phyloP scores from a whole-genome alignment of 1,284 basidiomycete genomes.

The Apiotrichum akiyoshidainum region DNA sequence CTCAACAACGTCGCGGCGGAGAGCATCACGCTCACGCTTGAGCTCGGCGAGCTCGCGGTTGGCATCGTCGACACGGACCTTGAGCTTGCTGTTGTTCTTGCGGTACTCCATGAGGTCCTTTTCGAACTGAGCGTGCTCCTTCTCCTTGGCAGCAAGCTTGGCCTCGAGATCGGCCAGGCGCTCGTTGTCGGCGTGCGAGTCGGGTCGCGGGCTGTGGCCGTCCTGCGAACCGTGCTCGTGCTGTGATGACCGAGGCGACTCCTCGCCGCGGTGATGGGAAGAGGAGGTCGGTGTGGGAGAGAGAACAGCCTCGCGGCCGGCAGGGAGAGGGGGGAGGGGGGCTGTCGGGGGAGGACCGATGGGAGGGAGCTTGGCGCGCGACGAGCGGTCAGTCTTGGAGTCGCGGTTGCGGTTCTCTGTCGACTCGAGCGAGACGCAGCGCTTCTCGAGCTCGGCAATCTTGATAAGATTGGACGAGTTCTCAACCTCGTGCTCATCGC shows the following conservation, averaged over 20 bases:
- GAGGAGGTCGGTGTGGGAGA: slow-evolving; percentile 20
- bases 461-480: slow-evolving; percentile 29
- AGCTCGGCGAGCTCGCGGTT: slow-evolving; percentile 27
- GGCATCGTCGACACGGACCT: slow-evolving; percentile 33
- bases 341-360: slow-evolving; percentile 44
- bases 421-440: slow-evolving; percentile 9
- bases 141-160: slow-evolving; percentile 16
- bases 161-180: slow-evolving; percentile 14
- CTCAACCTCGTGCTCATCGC: slow-evolving; percentile 41
- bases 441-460: slow-evolving; percentile 32
- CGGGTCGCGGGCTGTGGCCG: slow-evolving; percentile 15
- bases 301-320: slow-evolving; percentile 22
- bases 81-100: slow-evolving; percentile 37
- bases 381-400: slow-evolving; percentile 24
- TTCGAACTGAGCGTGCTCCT: slow-evolving; percentile 22
- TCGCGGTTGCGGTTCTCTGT: slow-evolving; percentile 25
- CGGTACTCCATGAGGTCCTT: slow-evolving; percentile 27
- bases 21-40: slow-evolving; percentile 36
- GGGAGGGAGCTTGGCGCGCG: slow-evolving; percentile 32
- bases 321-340: slow-evolving; percentile 41
- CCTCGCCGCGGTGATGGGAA: slow-evolving; percentile 15
- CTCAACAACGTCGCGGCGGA: slow-evolving; percentile 24
- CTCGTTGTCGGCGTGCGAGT: slow-evolving; percentile 16
- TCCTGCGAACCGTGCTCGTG: slow-evolving; percentile 13
- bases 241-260: slow-evolving; percentile 15